Base-by-base conservation (phyloP, 2,329 filamentous ascomycete species). In the Decorospora gaudefroyi region DNA sequence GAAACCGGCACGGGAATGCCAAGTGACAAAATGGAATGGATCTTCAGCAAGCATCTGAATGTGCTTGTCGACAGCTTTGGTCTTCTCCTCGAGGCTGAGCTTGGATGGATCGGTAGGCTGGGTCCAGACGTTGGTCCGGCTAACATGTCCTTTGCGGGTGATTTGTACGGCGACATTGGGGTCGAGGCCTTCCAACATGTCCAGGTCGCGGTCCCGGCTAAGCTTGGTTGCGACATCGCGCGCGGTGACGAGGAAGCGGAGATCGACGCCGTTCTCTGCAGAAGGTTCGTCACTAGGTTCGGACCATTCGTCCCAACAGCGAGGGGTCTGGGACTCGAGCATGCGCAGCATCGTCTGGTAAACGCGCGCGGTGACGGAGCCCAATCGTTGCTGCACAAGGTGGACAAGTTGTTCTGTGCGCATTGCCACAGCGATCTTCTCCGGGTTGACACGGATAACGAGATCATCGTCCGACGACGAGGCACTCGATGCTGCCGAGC, bases 341-440 rank as follows among this genome's bases (percentile, higher is more conserved):
- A 83, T 78, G 38, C 80, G 78, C 9, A 97, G 77, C 12, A 95
- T 76, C 10, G 84, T 80, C 25, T 81, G 82, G 65, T 96, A 97
- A 1, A 97, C 83, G 47, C 85, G 79, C 1, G 86, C 85, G 1
- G 91, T 95, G 1, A 81, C 83, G 27, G 84, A 77, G 30, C 90
- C 88, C 13, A 93, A 79, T 21, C 81, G 77, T 39, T 87, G 82
- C 37, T 84, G 78, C 1, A 84, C 89, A 43, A 90, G 81, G n/a
- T 83, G 78, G 38, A 86, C 82, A 2, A 97, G 82, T 13, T 84
- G 82, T 53, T 85, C 80, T 59, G 90, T 96, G 43, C 92, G 88
- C 51, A 96, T 77, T 35, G 88, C 84, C 7, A 96, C 88, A 5
- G 86, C 76, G 46, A 90, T 88, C 68, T 92, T 95, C 42, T 91